phyloP scores from a whole-genome alignment of 2,329 filamentous ascomycete species.

The Diaporthe vexans region DNA sequence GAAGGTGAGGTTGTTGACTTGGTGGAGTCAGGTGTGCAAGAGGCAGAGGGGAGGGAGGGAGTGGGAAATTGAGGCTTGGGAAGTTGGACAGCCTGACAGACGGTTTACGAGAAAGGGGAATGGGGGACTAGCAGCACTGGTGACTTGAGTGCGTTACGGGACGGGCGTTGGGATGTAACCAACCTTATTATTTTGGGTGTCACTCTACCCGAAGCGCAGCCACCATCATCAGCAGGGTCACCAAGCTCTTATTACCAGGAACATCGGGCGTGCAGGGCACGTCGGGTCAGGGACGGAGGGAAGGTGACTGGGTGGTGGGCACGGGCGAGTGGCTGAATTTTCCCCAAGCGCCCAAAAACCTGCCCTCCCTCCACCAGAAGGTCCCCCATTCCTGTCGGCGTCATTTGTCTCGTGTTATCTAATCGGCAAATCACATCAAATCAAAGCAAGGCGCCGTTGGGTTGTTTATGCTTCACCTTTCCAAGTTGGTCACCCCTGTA shows the following conservation, averaged over 20 bases:
- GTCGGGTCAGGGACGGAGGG: constrained; percentile 3
- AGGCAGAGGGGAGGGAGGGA: background rate
- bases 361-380: constrained; percentile 11
- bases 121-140: background rate
- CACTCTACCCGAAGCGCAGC: constrained; percentile 20
- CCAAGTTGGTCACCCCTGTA: constrained; percentile 20
- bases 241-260: background rate
- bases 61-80: constrained; percentile 17
- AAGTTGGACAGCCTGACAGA: constrained; percentile 4
- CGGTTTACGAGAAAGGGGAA: constrained; percentile 23
- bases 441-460: constrained; percentile 26
- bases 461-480: constrained; percentile 19
- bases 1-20: constrained; percentile 15
- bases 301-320: constrained; percentile 11
- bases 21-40: constrained; percentile 15
- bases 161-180: constrained; percentile 21
- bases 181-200: constrained; percentile 33
- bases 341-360: constrained; percentile 14
- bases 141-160: background rate
- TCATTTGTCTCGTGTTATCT: constrained; percentile 24
- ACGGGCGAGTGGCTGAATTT: constrained; percentile 7
- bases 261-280: background rate
- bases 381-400: constrained; percentile 28
- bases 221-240: background rate
- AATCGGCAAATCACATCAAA: constrained; percentile 24